Percentiles rank a stretch among this genome's conserved stretches.
Conservation (phyloP, 495 filamentous ascomycete species). For the Aspergillus mulundensis region DNA sequence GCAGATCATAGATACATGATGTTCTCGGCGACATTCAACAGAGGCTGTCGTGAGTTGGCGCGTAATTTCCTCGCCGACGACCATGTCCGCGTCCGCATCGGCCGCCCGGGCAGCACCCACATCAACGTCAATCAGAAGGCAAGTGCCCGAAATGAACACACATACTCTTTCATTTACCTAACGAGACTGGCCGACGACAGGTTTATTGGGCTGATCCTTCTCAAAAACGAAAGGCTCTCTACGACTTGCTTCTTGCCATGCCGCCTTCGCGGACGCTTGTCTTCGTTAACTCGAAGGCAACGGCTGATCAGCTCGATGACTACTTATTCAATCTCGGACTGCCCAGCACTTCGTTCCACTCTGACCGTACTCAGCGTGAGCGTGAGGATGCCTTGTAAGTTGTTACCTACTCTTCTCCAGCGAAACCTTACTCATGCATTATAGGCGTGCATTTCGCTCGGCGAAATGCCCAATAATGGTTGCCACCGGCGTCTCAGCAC, state of each 20-base stretch:
- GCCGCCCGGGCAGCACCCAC: conserved; percentile 76
- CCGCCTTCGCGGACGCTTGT: conserved; percentile 78
- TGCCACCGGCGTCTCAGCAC: conserved; percentile 77
- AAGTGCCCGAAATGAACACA: conserved; percentile 8
- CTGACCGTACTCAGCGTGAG: conserved; percentile 83
- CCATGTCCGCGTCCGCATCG: conserved; percentile 75
- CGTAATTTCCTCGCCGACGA: conserved; percentile 65
- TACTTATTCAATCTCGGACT: conserved; percentile 74
- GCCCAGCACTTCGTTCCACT: conserved; percentile 81
- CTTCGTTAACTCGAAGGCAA: conserved; percentile 78
- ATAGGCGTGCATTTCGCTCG: conserved; percentile 70
- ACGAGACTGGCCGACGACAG: conserved; percentile 17
- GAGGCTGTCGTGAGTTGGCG: conserved; percentile 69
- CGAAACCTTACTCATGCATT: neutral
- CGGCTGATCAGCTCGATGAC: conserved; percentile 80
- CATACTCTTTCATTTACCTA: neutral
- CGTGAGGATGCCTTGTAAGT: conserved; percentile 86
- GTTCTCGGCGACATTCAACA: conserved; percentile 92
- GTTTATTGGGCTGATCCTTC: conserved; percentile 62
- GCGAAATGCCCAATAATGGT: conserved; percentile 75
- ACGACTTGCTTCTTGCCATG: conserved; percentile 65
- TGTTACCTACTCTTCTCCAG: neutral
- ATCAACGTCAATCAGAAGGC: conserved; percentile 70
- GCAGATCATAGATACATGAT: conserved; percentile 81
- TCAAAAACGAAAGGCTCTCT: conserved; percentile 65